phyloP scores from a whole-genome alignment of 2,329 filamentous ascomycete species.

The Trichoderma sp. region DNA sequence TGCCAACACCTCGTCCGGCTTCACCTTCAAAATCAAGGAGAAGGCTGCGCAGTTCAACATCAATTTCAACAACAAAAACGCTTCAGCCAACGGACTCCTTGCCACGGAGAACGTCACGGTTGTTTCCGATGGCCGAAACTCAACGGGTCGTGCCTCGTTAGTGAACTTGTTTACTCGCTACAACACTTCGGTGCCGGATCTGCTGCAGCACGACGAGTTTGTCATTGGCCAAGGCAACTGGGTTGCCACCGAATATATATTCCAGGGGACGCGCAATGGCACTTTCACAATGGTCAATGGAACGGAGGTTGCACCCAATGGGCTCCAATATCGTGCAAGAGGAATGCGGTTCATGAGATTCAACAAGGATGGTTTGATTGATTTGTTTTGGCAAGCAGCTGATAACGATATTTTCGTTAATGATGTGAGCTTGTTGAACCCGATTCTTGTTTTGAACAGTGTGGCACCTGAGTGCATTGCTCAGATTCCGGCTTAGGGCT shows the following conservation, averaged over 20 bases:
- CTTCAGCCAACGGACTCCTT: background rate
- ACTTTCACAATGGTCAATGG: slow-evolving; percentile 3
- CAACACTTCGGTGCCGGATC: background rate
- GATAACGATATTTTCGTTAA: background rate
- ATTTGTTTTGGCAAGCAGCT: slow-evolving; percentile 7
- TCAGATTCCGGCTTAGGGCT: background rate
- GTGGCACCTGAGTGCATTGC: background rate
- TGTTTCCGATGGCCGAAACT: slow-evolving; percentile 1
- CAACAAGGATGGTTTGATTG: background rate
- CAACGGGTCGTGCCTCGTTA: background rate
- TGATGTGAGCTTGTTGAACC: background rate
- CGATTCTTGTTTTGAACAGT: background rate
- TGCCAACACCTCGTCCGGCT: background rate
- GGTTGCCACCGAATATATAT: slow-evolving; percentile 1
- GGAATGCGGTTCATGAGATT: slow-evolving; percentile 11
- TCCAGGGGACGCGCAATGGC: background rate
- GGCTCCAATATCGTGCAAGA: background rate
- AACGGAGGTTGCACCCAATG: background rate
- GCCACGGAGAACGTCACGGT: background rate
- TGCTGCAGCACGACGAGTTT: slow-evolving; percentile 1
- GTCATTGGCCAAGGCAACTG: slow-evolving; percentile 8
- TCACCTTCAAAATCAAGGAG: background rate
- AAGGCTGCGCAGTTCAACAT: slow-evolving; percentile 4
- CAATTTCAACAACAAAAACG: background rate
- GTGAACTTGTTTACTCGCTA: background rate